phyloP scores from a whole-genome alignment of 805 yeast genomes.

The Naumovozyma dairenensis region DNA sequence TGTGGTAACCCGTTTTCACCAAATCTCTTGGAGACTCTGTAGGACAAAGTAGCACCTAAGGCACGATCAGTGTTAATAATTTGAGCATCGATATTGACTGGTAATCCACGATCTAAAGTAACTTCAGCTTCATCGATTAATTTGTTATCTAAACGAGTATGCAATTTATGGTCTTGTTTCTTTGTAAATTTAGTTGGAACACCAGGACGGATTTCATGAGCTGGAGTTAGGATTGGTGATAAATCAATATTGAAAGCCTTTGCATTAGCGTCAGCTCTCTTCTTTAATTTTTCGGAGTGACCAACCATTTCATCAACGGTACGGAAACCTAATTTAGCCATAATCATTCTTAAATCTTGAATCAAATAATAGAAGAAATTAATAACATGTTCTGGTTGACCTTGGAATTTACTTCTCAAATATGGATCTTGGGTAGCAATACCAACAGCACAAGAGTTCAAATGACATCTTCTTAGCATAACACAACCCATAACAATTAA shows the following conservation, averaged over 20 bases:
- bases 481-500: conserved; percentile 96
- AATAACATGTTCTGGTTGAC: conserved; percentile 97
- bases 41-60: conserved; percentile 87
- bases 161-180: conserved; percentile 89
- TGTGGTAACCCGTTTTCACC: conserved; percentile 93
- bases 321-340: conserved; percentile 94
- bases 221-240: conserved; percentile 92
- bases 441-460: conserved; percentile 95
- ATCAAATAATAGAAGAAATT: conserved; percentile 94
- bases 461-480: conserved; percentile 90
- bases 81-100: conserved; percentile 89
- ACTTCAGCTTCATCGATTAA: conserved; percentile 91
- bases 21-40: conserved; percentile 83
- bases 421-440: conserved; percentile 98
- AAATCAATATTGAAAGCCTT: conserved; percentile 88
- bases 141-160: conserved; percentile 89
- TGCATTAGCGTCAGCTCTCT: conserved; percentile 78
- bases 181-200: conserved; percentile 83
- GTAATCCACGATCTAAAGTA: conserved; percentile 92
- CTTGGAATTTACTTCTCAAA: conserved; percentile 81
- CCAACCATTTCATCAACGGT: conserved; percentile 98
- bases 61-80: conserved; percentile 96
- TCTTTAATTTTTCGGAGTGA: conserved; percentile 80
- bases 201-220: conserved; percentile 92
- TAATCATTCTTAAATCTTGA: conserved; percentile 80